A percentile compares a stretch with the other conserved stretches of the same genome.
phyloP scores from a whole-genome alignment of 768 basidiomycete genomes.

The Obba rivulosa region DNA sequence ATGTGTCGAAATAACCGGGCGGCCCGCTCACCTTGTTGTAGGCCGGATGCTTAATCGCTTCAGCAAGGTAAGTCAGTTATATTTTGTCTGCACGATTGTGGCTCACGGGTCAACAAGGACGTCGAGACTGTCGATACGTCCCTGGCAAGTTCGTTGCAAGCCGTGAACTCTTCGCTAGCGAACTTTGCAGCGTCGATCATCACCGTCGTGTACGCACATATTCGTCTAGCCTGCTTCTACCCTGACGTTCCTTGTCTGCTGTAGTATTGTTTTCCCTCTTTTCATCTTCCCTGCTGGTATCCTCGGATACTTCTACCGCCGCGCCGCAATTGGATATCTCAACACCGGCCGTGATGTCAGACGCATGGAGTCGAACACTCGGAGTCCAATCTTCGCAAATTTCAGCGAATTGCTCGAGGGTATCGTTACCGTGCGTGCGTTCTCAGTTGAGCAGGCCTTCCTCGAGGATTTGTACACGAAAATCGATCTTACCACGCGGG shows the following conservation, averaged over 20 bases:
- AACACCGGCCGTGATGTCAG: slow-evolving; percentile 80
- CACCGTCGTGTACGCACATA: slow-evolving; percentile 52
- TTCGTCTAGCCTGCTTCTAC: background rate
- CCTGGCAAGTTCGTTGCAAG: slow-evolving; percentile 60
- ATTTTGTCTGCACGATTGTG: background rate
- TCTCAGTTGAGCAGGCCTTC: slow-evolving; percentile 77
- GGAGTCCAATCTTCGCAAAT: slow-evolving; percentile 80
- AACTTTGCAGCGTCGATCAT: slow-evolving; percentile 73
- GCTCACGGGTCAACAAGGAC: slow-evolving; percentile 37
- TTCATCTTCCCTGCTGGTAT: slow-evolving; percentile 76
- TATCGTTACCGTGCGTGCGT: slow-evolving; percentile 90
- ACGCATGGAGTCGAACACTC: slow-evolving; percentile 85
- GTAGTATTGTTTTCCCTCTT: slow-evolving; percentile 67
- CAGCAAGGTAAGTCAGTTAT: slow-evolving; percentile 43
- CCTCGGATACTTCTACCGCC: slow-evolving; percentile 70
- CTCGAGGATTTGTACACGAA: slow-evolving; percentile 67
- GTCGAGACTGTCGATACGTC: slow-evolving; percentile 83
- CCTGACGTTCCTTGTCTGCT: slow-evolving; percentile 16
- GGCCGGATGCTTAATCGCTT: slow-evolving; percentile 87
- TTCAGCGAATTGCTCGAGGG: slow-evolving; percentile 83
- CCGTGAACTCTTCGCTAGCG: slow-evolving; percentile 74
- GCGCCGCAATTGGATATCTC: slow-evolving; percentile 66
- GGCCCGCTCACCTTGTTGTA: slow-evolving; percentile 14
- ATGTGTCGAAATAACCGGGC: background rate
- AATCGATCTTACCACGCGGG: slow-evolving; percentile 76